A percentile compares a stretch with the other conserved stretches of the same genome.
Evolutionary conservation across 2,329 filamentous ascomycete species (phyloP).

Genomic region (Xylariomycetidae sp.): DNA sequence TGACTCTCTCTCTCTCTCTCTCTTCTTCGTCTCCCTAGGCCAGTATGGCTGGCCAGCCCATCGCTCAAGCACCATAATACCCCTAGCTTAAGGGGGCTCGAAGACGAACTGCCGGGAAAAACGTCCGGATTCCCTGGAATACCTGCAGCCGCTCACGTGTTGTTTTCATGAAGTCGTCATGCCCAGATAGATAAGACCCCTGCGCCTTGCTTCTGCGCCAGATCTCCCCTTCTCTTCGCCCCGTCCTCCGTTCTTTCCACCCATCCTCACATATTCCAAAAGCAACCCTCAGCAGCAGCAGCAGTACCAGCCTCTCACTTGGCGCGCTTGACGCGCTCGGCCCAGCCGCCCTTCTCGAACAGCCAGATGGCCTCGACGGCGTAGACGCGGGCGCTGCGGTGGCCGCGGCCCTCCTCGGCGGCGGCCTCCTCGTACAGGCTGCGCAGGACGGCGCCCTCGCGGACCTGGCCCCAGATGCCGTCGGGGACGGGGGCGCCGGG

Average conservation of each 20-base stretch:
- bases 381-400: conserved; percentile 76
- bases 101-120: too few species aligned
- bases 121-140: too few species aligned
- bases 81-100: too few species aligned
- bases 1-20: conserved; percentile 15
- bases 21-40: not conserved
- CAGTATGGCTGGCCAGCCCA: too few species aligned
- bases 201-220: too few species aligned
- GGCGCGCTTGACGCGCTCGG: conserved; percentile 50
- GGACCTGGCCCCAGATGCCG: conserved; percentile 77
- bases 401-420: conserved; percentile 59
- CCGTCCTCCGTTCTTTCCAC: too few species aligned
- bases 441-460: conserved; percentile 70
- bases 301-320: conserved; percentile 32
- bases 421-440: conserved; percentile 71
- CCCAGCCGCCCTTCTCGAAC: conserved; percentile 67
- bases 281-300: not conserved
- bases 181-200: too few species aligned
- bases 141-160: too few species aligned
- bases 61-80: too few species aligned
- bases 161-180: conserved; percentile 13
- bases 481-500: conserved; percentile 58
- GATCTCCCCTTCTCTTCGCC: too few species aligned
- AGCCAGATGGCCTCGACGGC: conserved; percentile 88
- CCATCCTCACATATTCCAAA: too few species aligned